Conservation (phyloP, 129 eudicot species). For the Ambrosia trifida region DNA sequence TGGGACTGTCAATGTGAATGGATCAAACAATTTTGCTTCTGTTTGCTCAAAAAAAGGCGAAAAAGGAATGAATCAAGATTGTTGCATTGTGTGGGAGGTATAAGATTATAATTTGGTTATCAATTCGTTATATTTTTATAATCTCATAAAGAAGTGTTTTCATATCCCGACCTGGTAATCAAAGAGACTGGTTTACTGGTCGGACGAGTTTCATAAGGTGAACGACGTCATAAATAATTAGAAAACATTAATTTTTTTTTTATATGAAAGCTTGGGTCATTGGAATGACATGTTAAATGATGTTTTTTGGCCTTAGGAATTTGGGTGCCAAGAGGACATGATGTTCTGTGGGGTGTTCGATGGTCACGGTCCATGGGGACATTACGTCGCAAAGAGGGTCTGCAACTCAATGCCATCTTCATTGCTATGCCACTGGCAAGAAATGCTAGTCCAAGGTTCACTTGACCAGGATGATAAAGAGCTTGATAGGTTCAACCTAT, state of each 20-base stretch:
- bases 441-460: conserved; percentile 54
- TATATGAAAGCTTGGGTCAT: background rate
- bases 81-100: conserved; percentile 99
- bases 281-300: background rate
- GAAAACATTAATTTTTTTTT: too few relatives aligned
- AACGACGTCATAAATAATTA: too few relatives aligned
- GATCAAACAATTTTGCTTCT: conserved; percentile 74
- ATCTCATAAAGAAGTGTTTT: too few relatives aligned
- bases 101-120: background rate
- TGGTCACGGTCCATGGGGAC: conserved; percentile 98
- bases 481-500: conserved; percentile 54
- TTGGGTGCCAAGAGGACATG: conserved; percentile 91
- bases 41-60: conserved; percentile 74
- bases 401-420: conserved; percentile 75
- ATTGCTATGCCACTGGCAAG: conserved; percentile 85
- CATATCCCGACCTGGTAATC: too few relatives aligned
- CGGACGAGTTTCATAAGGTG: too few relatives aligned
- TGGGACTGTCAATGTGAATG: conserved; percentile 60
- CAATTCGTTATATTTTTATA: background rate
- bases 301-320: conserved; percentile 45
- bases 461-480: conserved; percentile 55
- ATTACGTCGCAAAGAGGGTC: conserved; percentile 79
- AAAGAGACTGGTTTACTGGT: too few relatives aligned
- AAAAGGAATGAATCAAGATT: conserved; percentile 92
- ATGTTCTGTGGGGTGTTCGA: conserved; percentile 89